These are phyloP conservation scores for Cryphonectria radicalis DNA, from an alignment of 2,329 filamentous ascomycete species.

Conservation along the genomic window DNA sequence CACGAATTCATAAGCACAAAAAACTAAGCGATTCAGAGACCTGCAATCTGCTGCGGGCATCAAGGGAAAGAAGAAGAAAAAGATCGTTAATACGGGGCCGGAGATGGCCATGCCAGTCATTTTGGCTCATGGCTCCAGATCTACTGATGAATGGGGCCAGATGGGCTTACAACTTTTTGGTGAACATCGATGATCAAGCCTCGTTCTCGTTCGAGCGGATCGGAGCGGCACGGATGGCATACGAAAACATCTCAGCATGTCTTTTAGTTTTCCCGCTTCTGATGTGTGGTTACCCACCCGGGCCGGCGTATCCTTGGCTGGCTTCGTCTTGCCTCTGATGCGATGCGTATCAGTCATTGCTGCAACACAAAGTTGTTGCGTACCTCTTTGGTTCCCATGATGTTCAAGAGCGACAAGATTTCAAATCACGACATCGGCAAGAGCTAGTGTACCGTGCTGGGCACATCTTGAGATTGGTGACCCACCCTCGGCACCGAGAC, in stretches of 20 bases:
- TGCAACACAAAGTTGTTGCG: not conserved
- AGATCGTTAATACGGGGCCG: not conserved
- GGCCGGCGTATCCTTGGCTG: not conserved
- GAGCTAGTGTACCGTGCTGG: not conserved
- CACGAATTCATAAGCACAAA: not conserved
- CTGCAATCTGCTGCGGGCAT: not conserved
- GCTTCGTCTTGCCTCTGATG: no score
- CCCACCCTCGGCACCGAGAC: constrained; percentile 22
- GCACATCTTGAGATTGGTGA: not conserved
- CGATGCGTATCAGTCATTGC: not conserved
- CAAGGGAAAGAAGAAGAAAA: not conserved
- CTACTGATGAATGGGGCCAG: not conserved
- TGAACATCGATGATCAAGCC: constrained; percentile 17
- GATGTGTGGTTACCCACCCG: not conserved
- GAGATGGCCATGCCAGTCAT: not conserved
- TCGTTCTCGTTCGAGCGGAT: constrained; percentile 17
- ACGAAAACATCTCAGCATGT: constrained; percentile 19
- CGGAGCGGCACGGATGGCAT: constrained; percentile 26
- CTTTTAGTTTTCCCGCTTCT: constrained; percentile 12
- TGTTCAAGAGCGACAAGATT: not conserved
- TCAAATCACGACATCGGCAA: not conserved
- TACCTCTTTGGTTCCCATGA: not conserved
- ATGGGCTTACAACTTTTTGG: not conserved
- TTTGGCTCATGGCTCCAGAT: not conserved
- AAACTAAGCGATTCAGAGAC: not conserved